A percentile compares a stretch with the other conserved stretches of the same genome.
Evolutionary conservation across 2,329 filamentous ascomycete species (phyloP).

Genomic region (Myriosclerotinia duriaeana): DNA sequence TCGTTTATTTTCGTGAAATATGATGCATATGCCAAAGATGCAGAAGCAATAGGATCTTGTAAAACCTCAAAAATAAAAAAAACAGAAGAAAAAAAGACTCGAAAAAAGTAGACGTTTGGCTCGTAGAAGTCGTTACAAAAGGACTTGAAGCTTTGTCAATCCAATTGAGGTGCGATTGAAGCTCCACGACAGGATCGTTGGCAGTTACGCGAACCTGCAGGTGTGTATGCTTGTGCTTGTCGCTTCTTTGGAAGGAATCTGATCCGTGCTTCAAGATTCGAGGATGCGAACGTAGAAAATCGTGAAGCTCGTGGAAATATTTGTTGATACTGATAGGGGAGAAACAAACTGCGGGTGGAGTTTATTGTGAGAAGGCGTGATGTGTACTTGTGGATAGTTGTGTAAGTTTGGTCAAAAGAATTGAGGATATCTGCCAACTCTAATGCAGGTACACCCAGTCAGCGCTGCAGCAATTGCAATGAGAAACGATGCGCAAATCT

Average conservation of each 20-base stretch:
- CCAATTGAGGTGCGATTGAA: slow-evolving; percentile 41
- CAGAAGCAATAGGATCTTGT: slow-evolving; percentile 34
- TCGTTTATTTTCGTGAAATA: slow-evolving; percentile 38
- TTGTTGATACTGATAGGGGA: slow-evolving; percentile 23
- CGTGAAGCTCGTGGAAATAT: slow-evolving; percentile 36
- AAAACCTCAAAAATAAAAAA: slow-evolving; percentile 36
- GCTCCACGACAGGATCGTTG: slow-evolving; percentile 39
- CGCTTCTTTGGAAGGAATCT: slow-evolving; percentile 35
- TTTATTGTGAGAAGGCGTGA: slow-evolving; percentile 25
- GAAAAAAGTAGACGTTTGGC: slow-evolving; percentile 43
- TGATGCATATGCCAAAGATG: slow-evolving; percentile 34
- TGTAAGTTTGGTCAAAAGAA: slow-evolving; percentile 30
- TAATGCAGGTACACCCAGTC: slow-evolving; percentile 42
- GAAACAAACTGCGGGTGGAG: slow-evolving; percentile 9
- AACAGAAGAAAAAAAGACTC: slow-evolving; percentile 32
- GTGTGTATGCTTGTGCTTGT: slow-evolving; percentile 41
- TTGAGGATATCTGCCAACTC: slow-evolving; percentile 39
- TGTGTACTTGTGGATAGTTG: slow-evolving; percentile 26
- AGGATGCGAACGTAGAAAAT: slow-evolving; percentile 35
- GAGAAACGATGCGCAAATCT: slow-evolving; percentile 30
- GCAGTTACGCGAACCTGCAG: slow-evolving; percentile 41
- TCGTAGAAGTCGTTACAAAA: slow-evolving; percentile 47
- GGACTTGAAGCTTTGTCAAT: slow-evolving; percentile 37
- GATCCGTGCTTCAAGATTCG: slow-evolving; percentile 37
- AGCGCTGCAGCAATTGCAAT: slow-evolving; percentile 37